These are phyloP conservation scores for Syzygium aqueum DNA, from an alignment of 345 rosid species.

Conservation along the genomic window DNA sequence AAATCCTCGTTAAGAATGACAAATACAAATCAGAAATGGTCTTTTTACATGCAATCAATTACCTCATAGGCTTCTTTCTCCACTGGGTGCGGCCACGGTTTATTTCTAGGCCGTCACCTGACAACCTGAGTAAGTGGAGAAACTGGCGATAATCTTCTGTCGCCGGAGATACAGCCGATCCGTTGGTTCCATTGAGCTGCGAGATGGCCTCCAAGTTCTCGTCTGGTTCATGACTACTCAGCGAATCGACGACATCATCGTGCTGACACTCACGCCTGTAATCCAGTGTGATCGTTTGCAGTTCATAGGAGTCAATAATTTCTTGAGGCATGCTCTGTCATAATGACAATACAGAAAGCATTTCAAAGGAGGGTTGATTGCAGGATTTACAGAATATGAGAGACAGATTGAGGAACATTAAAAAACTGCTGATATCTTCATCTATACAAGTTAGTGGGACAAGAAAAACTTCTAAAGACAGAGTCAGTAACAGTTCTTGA, in stretches of 20 bases:
- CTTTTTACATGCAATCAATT: neutral
- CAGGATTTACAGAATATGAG: neutral
- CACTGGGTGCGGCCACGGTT: slow-evolving; percentile 80
- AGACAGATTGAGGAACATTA: neutral
- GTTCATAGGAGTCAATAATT: slow-evolving; percentile 72
- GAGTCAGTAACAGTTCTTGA: neutral
- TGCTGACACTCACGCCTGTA: slow-evolving; percentile 91
- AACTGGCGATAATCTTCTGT: slow-evolving; percentile 26
- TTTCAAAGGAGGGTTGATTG: neutral
- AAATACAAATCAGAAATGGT: neutral
- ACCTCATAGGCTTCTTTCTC: slow-evolving; percentile 63
- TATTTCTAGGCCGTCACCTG: slow-evolving; percentile 70
- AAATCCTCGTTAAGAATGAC: neutral
- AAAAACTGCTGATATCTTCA: neutral
- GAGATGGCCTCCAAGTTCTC: slow-evolving; percentile 16
- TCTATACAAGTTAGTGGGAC: neutral
- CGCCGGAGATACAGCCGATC: slow-evolving; percentile 26
- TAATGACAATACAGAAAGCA: neutral
- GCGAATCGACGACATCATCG: slow-evolving; percentile 75
- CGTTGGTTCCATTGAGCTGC: slow-evolving; percentile 41
- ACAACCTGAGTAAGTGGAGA: slow-evolving; percentile 67
- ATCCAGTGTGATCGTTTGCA: slow-evolving; percentile 72
- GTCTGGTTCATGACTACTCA: slow-evolving; percentile 43
- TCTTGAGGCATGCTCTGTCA: slow-evolving; percentile 94
- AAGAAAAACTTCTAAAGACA: neutral